Evolutionary conservation across 257 asterid genomes (phyloP), one percentile per base, ranked within the genome.

Genomic region (Perilla frutescens): DNA sequence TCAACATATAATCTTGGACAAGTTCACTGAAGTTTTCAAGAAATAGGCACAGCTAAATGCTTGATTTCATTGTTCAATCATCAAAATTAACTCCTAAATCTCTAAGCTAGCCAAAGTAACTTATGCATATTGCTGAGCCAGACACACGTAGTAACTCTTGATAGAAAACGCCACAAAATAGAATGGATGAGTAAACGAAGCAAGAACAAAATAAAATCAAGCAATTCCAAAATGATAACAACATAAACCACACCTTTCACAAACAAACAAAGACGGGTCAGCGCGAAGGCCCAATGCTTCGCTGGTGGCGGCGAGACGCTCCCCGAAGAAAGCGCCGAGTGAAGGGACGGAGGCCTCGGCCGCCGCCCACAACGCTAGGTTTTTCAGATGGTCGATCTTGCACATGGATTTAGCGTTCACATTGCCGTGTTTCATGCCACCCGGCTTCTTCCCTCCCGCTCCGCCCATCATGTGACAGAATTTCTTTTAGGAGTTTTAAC

Each of bases 241-340:
- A 20, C 1, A 20, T 20, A 20, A 20, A 20, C 26, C 26, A 20
- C 26, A 20, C 26, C 26, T 20, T 20, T 20, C 26, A 20, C 26
- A 20, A 20, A 20, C 26, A 20, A 20, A 20, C 26, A 20, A 20
- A 20, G 26, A 20, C 1, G 90, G 86, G 70, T 90, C 93, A 4
- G 82, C 68, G 15, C 87, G 82, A 58, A 85, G 63, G 43, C 84
- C 92, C 80, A 84, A 67, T 10, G 86, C 86, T 69, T 91, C 89
- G 5, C 81, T 66, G 8, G 86, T 81, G 68, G 92, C 86, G 64
- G 90, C 95, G 73, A 91, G 73, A 29, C 88, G 90, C 66, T 84
- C 79, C 10, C 97, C 93, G 43, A 83, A 88, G 72, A 88, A 82
- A 13, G 95, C 96, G 32, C 80, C 95, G 9, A 90, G 84, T 8